phyloP scores from a whole-genome alignment of 2,329 filamentous ascomycete species.

The Colletotrichum sansevieriae region DNA sequence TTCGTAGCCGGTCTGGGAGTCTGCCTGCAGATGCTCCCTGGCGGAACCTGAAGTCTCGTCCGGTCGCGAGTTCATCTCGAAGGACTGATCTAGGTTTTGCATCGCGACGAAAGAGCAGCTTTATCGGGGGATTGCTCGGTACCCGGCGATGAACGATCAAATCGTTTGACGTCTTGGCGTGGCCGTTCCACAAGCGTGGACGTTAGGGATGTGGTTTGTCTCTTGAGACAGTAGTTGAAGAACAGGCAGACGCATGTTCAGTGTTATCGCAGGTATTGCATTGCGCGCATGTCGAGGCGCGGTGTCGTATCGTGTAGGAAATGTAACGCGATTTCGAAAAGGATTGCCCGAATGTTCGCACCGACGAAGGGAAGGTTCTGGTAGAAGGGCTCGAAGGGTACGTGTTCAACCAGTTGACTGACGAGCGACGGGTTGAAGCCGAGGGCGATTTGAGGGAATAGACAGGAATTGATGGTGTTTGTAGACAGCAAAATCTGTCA shows the following conservation, averaged over 20 bases:
- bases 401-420: neutral
- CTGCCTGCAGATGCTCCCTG: conserved; percentile 42
- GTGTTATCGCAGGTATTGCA: neutral
- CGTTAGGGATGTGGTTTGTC: neutral
- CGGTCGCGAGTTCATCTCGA: conserved; percentile 36
- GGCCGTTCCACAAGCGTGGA: neutral
- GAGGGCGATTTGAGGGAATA: no score
- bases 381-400: neutral
- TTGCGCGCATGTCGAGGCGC: conserved; percentile 25
- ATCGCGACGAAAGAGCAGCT: neutral
- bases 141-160: neutral
- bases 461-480: neutral
- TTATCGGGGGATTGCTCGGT: neutral
- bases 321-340: neutral
- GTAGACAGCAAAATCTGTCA: neutral
- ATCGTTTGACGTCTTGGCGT: neutral
- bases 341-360: neutral
- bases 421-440: no score
- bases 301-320: neutral
- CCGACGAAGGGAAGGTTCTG: neutral
- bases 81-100: conserved; percentile 20
- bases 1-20: conserved; percentile 28
- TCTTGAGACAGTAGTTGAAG: conserved; percentile 28
- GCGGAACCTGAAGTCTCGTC: conserved; percentile 16
- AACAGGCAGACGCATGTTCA: conserved; percentile 26